Percentiles rank a stretch among this genome's conserved stretches.
Evolutionary conservation across 1,139 yeast species (phyloP).

Genomic region (Yamadazyma blattariae): DNA sequence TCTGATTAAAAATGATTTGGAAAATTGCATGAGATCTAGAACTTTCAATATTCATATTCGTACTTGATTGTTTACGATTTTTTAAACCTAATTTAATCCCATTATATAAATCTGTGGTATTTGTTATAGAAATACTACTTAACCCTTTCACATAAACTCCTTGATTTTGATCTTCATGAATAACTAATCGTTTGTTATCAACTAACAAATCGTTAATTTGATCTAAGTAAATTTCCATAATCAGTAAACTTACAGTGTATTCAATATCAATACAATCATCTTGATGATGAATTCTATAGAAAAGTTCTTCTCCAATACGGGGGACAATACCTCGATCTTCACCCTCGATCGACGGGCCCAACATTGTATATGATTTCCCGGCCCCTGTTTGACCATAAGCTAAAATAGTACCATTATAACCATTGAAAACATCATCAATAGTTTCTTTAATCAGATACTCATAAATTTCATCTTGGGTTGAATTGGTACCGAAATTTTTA

Average conservation of each 20-base stretch:
- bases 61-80: conserved; percentile 56
- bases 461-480: conserved; percentile 61
- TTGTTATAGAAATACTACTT: conserved; percentile 57
- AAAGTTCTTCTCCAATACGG: conserved; percentile 65
- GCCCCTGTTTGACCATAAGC: conserved; percentile 92
- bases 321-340: conserved; percentile 64
- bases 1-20: conserved; percentile 63
- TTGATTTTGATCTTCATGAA: conserved; percentile 59
- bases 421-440: conserved; percentile 68
- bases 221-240: conserved; percentile 84
- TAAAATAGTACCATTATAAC: conserved; percentile 81
- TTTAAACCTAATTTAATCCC: conserved; percentile 56
- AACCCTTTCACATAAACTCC: conserved; percentile 75
- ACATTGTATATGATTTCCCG: conserved; percentile 85
- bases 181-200: conserved; percentile 38
- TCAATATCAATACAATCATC: conserved; percentile 58
- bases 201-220: conserved; percentile 60
- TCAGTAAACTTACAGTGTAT: conserved; percentile 67
- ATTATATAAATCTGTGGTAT: conserved; percentile 55
- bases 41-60: conserved; percentile 73
- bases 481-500: conserved; percentile 51
- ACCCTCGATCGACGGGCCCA: conserved; percentile 55
- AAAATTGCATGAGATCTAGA: conserved; percentile 84
- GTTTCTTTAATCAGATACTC: conserved; percentile 56
- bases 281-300: conserved; percentile 50